These are phyloP conservation scores for Echeveria elegans DNA, from an alignment of 164 flowering plant genomes.

Conservation along the genomic window DNA sequence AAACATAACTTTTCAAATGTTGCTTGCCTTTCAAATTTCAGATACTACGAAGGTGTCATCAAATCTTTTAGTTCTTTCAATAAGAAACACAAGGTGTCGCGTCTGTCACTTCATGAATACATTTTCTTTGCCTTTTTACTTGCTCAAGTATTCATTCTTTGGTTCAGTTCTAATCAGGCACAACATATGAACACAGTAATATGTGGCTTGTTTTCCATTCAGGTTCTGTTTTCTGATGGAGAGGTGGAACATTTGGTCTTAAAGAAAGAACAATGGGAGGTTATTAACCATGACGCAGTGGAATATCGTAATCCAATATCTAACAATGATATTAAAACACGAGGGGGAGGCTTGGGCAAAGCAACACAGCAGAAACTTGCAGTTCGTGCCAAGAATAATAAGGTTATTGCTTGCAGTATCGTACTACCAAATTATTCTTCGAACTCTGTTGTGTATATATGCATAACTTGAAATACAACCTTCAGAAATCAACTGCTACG, in stretches of 20 bases:
- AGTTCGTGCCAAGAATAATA: no score
- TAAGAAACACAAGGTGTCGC: conserved; percentile 59
- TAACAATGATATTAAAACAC: no score
- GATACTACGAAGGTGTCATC: conserved; percentile 67
- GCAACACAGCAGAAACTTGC: no score
- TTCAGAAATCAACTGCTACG: no score
- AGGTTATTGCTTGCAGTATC: no score
- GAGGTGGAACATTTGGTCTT: conserved; percentile 59
- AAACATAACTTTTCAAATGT: background rate
- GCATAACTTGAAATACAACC: no score
- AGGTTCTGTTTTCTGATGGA: conserved; percentile 76
- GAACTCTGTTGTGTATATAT: no score
- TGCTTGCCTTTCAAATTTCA: conserved; percentile 17
- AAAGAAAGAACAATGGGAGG: conserved; percentile 38
- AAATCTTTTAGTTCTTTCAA: conserved; percentile 34
- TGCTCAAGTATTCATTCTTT: background rate
- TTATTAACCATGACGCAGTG: conserved; percentile 26
- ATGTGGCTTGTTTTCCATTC: conserved; percentile 3
- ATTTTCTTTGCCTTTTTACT: conserved; percentile 15
- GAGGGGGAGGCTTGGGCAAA: no score
- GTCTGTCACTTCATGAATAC: background rate
- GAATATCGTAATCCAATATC: no score
- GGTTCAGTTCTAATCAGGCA: background rate
- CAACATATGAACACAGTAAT: conserved; percentile 7
- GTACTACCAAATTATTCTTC: no score